Base-by-base conservation (phyloP, 129 eudicot species). In the Cynara cardunculus region DNA sequence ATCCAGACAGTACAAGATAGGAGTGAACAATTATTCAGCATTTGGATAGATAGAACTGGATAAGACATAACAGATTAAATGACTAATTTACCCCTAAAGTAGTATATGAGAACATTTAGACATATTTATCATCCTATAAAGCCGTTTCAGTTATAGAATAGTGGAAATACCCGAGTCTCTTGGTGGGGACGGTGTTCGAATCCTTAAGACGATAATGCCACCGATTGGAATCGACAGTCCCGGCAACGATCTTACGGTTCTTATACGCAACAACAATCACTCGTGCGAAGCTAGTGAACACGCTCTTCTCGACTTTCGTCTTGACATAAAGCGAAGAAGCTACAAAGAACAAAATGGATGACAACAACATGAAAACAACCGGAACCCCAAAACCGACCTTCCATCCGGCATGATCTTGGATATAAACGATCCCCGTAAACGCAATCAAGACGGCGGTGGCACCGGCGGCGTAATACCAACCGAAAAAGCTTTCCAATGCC, bases 361-460 rank as follows among this genome's bases (percentile, higher is more conserved):
- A 87, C 19, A 87, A 31, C 24, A 92, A 49, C 93, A 85, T 87
- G 25, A 90, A 77, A 19, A 85, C 73, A 3, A 68, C 90, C 24
- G 95, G 95, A 44, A 92, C 87, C 24, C 95, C 95, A 77, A 88
- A 92, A 0, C 97, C 97, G 22, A 90, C 73, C 84, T 83, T 90
- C 95, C 95, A 92, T 78, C 95, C 97, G 11, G 74, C 53, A 59
- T 83, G 87, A 27, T 87, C 97, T 84, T 90, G 97, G 83, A 92
- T 78, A 64, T 90, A 92, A 18, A 87, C 97, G 46, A 92, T 80
- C 8, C 56, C 93, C 0, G 97, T 90, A 14, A 84, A 77, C 11
- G 97, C 87, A 56, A 92, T 72, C 13, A 92, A 74, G 18, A 84
- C 84, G 2, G 93, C 76, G 10, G 73, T 21, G 2, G 78, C 24